A percentile compares a stretch with the other conserved stretches of the same genome.
These are phyloP conservation scores for Pleurotus pulmonarius DNA, from an alignment of 768 basidiomycete genomes.

Conservation along the genomic window DNA sequence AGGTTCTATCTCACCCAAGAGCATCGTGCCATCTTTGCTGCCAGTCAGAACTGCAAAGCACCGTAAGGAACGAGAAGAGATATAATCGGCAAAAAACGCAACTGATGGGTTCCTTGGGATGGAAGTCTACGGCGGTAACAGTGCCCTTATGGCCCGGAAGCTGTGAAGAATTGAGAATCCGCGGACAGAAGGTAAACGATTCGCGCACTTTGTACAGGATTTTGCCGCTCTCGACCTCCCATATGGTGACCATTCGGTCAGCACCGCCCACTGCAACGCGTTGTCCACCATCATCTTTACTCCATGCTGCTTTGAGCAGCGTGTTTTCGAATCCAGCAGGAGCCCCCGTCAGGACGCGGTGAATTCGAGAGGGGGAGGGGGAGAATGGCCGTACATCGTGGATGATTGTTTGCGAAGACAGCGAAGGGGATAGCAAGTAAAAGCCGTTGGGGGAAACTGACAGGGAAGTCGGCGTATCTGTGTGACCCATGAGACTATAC, in stretches of 20 bases:
- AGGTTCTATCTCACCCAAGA: slow-evolving; percentile 87
- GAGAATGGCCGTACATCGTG: slow-evolving; percentile 96
- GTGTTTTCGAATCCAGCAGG: slow-evolving; percentile 94
- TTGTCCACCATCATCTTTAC: slow-evolving; percentile 75
- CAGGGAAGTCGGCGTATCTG: slow-evolving; percentile 93
- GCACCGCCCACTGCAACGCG: slow-evolving; percentile 88
- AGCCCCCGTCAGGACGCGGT: slow-evolving; percentile 76
- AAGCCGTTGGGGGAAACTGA: slow-evolving; percentile 84
- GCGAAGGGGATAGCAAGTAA: slow-evolving; percentile 85
- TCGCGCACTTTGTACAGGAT: slow-evolving; percentile 71
- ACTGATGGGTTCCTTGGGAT: slow-evolving; percentile 95
- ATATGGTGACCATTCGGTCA: slow-evolving; percentile 81
- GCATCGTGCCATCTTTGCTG: slow-evolving; percentile 91
- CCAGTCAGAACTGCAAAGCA: slow-evolving; percentile 70
- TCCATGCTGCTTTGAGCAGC: slow-evolving; percentile 84
- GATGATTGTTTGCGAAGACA: slow-evolving; percentile 86
- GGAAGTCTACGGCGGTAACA: slow-evolving; percentile 93
- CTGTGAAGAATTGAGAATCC: slow-evolving; percentile 28
- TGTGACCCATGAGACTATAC: slow-evolving; percentile 79
- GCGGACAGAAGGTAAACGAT: neutral
- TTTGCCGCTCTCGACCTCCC: slow-evolving; percentile 79
- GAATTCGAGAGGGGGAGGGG: slow-evolving; percentile 74
- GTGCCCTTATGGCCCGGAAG: slow-evolving; percentile 97
- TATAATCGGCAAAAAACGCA: slow-evolving; percentile 25
- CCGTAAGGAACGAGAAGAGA: slow-evolving; percentile 1